A percentile compares a stretch with the other conserved stretches of the same genome.
These are phyloP conservation scores for Pythium guiyangense DNA, from an alignment of 352 stramenopile genomes.

Conservation along the genomic window DNA sequence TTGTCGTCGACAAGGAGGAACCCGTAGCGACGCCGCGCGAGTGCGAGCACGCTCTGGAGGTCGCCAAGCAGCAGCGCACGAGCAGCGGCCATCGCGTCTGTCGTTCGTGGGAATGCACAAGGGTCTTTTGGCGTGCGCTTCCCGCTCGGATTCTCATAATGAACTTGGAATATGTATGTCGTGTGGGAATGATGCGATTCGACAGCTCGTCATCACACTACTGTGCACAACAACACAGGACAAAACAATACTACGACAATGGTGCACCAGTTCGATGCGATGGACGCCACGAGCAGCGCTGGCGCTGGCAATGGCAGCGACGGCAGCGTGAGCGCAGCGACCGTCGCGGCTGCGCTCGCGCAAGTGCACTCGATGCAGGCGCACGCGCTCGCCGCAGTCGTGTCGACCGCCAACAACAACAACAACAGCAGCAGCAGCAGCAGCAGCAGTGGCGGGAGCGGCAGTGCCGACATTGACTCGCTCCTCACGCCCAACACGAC, in stretches of 20 bases:
- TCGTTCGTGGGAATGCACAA: background rate
- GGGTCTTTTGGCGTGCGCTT: background rate
- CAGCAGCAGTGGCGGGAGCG: conserved; percentile 10
- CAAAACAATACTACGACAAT: conserved; percentile 1
- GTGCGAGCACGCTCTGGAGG: conserved; percentile 66
- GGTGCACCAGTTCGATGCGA: background rate
- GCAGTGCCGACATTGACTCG: conserved; percentile 62
- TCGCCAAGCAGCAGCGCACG: conserved; percentile 64
- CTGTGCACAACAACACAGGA: background rate
- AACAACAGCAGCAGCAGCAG: background rate
- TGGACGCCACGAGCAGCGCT: background rate
- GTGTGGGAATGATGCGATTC: too few relatives aligned
- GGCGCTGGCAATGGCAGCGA: conserved; percentile 1
- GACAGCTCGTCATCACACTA: background rate
- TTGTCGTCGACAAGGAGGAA: conserved; percentile 29
- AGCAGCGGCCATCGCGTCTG: conserved; percentile 14
- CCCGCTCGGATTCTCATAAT: background rate
- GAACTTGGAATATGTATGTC: background rate
- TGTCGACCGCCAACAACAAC: background rate
- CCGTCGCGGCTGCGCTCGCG: background rate
- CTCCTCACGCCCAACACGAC: conserved; percentile 39
- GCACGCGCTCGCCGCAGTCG: background rate
- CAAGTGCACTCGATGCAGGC: background rate
- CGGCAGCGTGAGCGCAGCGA: conserved; percentile 4
- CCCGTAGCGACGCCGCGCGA: conserved; percentile 50